phyloP scores from a whole-genome alignment of 305 asterid genomes.

The Monarda citriodora region DNA sequence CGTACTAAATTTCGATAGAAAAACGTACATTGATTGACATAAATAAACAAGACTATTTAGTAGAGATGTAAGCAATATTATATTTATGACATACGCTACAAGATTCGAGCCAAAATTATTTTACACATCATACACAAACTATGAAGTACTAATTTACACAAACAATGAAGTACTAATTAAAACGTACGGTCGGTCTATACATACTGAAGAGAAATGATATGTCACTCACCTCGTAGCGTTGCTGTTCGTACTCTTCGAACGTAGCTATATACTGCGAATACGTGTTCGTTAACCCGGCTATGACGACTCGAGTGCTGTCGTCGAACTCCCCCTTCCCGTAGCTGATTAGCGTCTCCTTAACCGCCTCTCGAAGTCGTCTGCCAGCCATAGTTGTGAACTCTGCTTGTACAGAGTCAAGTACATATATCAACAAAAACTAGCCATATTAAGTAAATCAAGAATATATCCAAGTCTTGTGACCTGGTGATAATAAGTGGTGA shows the following conservation, averaged over 20 bases:
- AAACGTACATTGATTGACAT: too few relatives aligned
- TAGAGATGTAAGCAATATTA: too few relatives aligned
- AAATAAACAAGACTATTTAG: too few relatives aligned
- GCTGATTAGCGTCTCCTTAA: conserved; percentile 41
- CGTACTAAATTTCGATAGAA: too few relatives aligned
- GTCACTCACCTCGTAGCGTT: conserved; percentile 48
- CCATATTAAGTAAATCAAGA: background rate
- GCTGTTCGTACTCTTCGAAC: conserved; percentile 57
- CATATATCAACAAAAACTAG: background rate
- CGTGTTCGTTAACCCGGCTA: conserved; percentile 62
- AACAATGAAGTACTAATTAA: background rate
- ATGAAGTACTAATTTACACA: too few relatives aligned
- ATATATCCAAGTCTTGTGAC: too few relatives aligned
- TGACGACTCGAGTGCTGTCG: conserved; percentile 33
- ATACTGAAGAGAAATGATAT: background rate
- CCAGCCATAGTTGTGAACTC: conserved; percentile 81
- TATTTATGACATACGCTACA: too few relatives aligned
- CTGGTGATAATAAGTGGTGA: too few relatives aligned
- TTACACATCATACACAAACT: too few relatives aligned
- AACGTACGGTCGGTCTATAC: too few relatives aligned
- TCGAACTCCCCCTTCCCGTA: conserved; percentile 38
- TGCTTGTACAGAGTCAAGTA: conserved; percentile 13
- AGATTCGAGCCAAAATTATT: too few relatives aligned
- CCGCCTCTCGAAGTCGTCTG: conserved; percentile 53
- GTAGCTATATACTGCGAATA: conserved; percentile 60